phyloP scores from a whole-genome alignment of 2,329 filamentous ascomycete species.

The Arachnopeziza araneosa region DNA sequence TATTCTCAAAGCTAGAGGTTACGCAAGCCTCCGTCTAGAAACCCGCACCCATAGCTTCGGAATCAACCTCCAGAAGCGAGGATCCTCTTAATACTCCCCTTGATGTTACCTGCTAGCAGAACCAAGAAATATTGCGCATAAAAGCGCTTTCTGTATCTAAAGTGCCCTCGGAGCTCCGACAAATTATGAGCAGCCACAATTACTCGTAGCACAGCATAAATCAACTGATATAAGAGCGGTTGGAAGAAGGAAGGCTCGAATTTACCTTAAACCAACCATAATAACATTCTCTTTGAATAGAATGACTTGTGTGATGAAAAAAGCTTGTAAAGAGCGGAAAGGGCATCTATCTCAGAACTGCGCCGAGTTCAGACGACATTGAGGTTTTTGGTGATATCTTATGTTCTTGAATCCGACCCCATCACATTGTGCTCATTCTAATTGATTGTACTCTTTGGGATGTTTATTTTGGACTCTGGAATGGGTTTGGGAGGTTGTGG shows the following conservation, averaged over 20 bases:
- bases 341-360: slow-evolving; percentile 5
- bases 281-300: slow-evolving; percentile 15
- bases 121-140: slow-evolving; percentile 8
- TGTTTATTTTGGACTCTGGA: too few species aligned
- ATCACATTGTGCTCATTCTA: too few species aligned
- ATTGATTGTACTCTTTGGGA: too few species aligned
- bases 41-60: neutral
- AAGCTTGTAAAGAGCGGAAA: slow-evolving; percentile 11
- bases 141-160: slow-evolving; percentile 9
- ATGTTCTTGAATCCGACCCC: too few species aligned
- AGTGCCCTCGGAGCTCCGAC: slow-evolving; percentile 10
- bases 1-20: too few species aligned
- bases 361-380: slow-evolving; percentile 10
- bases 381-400: too few species aligned
- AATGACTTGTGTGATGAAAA: slow-evolving; percentile 17
- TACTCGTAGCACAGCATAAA: slow-evolving; percentile 17
- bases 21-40: too few species aligned
- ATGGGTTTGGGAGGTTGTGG: too few species aligned
- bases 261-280: slow-evolving; percentile 5
- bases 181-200: slow-evolving; percentile 9
- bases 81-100: neutral
- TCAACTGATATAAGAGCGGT: slow-evolving; percentile 5
- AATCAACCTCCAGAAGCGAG: neutral
- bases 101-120: slow-evolving; percentile 1
- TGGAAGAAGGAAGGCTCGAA: slow-evolving; percentile 12